These are phyloP conservation scores for Sporisorium exsertum DNA, from an alignment of 1,284 basidiomycete genomes.

Conservation along the genomic window DNA sequence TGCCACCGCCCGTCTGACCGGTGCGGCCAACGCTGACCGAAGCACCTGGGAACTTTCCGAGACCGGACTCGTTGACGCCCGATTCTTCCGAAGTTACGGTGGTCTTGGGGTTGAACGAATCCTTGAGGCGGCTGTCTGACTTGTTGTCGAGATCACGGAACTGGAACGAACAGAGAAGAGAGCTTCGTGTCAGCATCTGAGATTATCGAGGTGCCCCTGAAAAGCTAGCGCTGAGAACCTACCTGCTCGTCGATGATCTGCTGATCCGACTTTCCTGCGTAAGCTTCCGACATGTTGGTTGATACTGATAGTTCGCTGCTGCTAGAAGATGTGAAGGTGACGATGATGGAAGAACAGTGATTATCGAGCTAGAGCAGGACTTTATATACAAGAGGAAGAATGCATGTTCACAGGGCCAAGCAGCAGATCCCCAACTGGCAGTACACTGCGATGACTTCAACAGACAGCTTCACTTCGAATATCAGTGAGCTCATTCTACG, in stretches of 20 bases:
- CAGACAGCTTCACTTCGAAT: constrained; percentile 2
- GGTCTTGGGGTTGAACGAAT: constrained; percentile 52
- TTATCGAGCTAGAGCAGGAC: not conserved
- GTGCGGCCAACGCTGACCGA: constrained; percentile 50
- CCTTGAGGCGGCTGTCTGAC: constrained; percentile 45
- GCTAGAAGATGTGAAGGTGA: not conserved
- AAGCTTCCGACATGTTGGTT: constrained; percentile 57
- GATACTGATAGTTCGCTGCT: not conserved
- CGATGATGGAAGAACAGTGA: not conserved
- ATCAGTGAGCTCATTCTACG: constrained; percentile 26
- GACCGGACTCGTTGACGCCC: constrained; percentile 57
- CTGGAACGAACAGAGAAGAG: constrained; percentile 8
- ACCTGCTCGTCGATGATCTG: constrained; percentile 62
- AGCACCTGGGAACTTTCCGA: constrained; percentile 53
- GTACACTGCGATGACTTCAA: constrained; percentile 23
- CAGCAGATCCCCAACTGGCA: not conserved
- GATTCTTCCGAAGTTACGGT: constrained; percentile 55
- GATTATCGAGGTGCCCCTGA: no score
- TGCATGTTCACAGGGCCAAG: not conserved
- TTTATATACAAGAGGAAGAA: constrained; percentile 5
- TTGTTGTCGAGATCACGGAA: constrained; percentile 46
- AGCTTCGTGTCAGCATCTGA: not conserved
- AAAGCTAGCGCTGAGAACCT: not conserved
- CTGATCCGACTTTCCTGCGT: constrained; percentile 57
- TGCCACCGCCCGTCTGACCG: constrained; percentile 58